Percentiles rank a stretch among this genome's conserved stretches.
Evolutionary conservation across 805 yeast species (phyloP).

Genomic region (Cyberlindnera euphorbiae): DNA sequence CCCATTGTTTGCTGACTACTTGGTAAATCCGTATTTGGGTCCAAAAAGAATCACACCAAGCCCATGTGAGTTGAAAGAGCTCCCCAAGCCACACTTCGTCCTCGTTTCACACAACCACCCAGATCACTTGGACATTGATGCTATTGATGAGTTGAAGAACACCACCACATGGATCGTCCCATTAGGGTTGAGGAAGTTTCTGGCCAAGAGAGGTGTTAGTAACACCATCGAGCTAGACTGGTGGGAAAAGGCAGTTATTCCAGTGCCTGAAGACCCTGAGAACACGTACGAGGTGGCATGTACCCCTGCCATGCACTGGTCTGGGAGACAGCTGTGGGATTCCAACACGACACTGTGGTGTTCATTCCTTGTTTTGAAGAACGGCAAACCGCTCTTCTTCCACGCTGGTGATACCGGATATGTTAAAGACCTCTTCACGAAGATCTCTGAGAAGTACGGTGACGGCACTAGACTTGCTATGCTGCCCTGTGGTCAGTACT

Average conservation of each 20-base stretch:
- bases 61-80: slow-evolving; percentile 59
- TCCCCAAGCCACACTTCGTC: slow-evolving; percentile 67
- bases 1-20: slow-evolving; percentile 67
- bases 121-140: slow-evolving; percentile 76
- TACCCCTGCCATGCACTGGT: slow-evolving; percentile 97
- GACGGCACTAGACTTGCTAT: slow-evolving; percentile 56
- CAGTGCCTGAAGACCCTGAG: slow-evolving; percentile 25
- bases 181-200: slow-evolving; percentile 58
- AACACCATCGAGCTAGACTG: slow-evolving; percentile 78
- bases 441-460: slow-evolving; percentile 63
- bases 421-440: slow-evolving; percentile 61
- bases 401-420: slow-evolving; percentile 97
- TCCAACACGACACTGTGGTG: slow-evolving; percentile 86
- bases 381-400: slow-evolving; percentile 68
- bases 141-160: slow-evolving; percentile 53
- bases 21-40: slow-evolving; percentile 62
- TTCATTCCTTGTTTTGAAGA: slow-evolving; percentile 65
- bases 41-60: slow-evolving; percentile 81
- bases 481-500: slow-evolving; percentile 92
- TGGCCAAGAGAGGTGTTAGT: slow-evolving; percentile 54
- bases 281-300: slow-evolving; percentile 76
- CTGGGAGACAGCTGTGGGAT: slow-evolving; percentile 79
- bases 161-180: slow-evolving; percentile 82
- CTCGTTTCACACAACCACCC: slow-evolving; percentile 94
- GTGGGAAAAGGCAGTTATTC: slow-evolving; percentile 71